phyloP scores from a whole-genome alignment of 2,329 filamentous ascomycete species.

The Pseudocercospora vitis region DNA sequence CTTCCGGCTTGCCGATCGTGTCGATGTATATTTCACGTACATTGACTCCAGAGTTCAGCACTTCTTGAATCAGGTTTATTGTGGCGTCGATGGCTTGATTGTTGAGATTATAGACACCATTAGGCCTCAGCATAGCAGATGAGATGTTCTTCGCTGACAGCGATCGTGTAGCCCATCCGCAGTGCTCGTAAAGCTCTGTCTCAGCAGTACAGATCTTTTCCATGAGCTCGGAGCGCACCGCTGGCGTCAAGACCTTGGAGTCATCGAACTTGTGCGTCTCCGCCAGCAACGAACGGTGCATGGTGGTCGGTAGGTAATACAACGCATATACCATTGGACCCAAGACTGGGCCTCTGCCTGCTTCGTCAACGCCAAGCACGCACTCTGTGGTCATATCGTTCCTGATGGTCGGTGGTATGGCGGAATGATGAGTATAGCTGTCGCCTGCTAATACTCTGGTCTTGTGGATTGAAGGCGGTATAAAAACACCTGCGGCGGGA shows the following conservation, averaged over 20 bases:
- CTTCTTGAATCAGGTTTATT: conserved; percentile 73
- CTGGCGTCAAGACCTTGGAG: conserved; percentile 83
- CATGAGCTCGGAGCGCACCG: conserved; percentile 73
- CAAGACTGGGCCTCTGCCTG: conserved; percentile 88
- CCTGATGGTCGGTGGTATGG: conserved; percentile 43
- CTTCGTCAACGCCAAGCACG: conserved; percentile 88
- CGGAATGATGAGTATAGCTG: conserved; percentile 51
- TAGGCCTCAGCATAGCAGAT: conserved; percentile 70
- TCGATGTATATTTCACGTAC: conserved; percentile 91
- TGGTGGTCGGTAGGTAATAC: conserved; percentile 68
- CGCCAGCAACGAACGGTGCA: conserved; percentile 71
- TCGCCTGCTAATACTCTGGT: conserved; percentile 43
- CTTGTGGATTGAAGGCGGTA: conserved; percentile 48
- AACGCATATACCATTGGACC: conserved; percentile 69
- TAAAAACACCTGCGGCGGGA: conserved; percentile 43
- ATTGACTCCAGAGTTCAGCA: conserved; percentile 76
- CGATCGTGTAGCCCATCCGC: conserved; percentile 79
- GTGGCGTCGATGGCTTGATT: conserved; percentile 94
- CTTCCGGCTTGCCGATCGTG: conserved; percentile 79
- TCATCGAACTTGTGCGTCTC: conserved; percentile 86
- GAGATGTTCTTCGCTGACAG: conserved; percentile 83
- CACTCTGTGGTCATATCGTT: conserved; percentile 58
- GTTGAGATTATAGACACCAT: conserved; percentile 79
- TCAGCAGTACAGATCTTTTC: conserved; percentile 66
- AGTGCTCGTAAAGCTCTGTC: conserved; percentile 60